phyloP scores from a whole-genome alignment of 306 rosid genomes.

The Dryas octopetala region DNA sequence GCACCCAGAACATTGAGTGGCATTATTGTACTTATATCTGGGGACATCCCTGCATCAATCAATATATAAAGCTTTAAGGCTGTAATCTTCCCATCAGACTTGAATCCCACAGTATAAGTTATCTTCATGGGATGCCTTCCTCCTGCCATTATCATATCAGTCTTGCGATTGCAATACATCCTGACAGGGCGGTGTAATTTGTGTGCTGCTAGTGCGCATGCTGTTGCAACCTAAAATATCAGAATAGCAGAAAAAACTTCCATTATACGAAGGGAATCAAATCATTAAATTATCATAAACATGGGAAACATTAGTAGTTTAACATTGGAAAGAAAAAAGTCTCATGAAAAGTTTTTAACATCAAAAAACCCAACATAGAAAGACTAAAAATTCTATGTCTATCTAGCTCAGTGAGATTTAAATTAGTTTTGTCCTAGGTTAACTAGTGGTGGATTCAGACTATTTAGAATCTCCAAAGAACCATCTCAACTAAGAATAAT shows the following conservation, averaged over 20 bases:
- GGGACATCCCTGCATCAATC: constrained; percentile 69
- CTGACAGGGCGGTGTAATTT: constrained; percentile 76
- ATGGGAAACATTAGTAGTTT: background rate
- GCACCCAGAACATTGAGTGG: constrained; percentile 46
- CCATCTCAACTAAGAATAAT: too few species aligned
- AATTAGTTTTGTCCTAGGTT: too few species aligned
- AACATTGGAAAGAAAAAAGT: too few species aligned
- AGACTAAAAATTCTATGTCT: too few species aligned
- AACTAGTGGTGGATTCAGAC: too few species aligned
- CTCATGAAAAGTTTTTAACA: too few species aligned
- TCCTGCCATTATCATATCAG: constrained; percentile 91
- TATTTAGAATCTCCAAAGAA: too few species aligned
- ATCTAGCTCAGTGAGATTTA: too few species aligned
- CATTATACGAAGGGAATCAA: background rate
- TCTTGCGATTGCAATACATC: constrained; percentile 73
- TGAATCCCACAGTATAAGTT: constrained; percentile 81
- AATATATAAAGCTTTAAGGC: constrained; percentile 71
- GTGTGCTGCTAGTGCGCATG: constrained; percentile 91
- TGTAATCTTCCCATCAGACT: constrained; percentile 78
- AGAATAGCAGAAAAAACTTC: background rate
- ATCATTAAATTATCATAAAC: background rate
- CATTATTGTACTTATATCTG: constrained; percentile 62
- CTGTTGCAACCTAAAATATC: constrained; percentile 65
- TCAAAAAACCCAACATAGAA: too few species aligned
- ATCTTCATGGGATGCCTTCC: constrained; percentile 98